These are phyloP conservation scores for Penicillium flavigenum DNA, from an alignment of 495 filamentous ascomycete species.

Conservation along the genomic window DNA sequence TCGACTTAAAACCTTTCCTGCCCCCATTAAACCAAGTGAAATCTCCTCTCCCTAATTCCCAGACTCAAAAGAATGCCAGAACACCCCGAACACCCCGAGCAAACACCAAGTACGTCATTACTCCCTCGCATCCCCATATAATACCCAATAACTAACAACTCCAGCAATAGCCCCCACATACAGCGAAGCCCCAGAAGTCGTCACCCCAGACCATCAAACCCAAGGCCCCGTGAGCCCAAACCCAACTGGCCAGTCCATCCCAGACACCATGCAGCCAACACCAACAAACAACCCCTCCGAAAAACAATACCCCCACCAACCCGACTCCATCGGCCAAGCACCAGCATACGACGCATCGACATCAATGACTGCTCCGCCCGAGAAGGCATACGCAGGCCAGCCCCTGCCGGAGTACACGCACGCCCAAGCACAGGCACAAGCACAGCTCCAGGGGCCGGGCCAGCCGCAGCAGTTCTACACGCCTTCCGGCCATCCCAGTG, in stretches of 20 bases:
- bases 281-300: not conserved
- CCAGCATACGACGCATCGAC: not conserved
- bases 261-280: not conserved
- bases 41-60: not conserved
- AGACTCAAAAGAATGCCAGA: not conserved
- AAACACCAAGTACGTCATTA: not conserved
- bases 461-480: constrained; percentile 18
- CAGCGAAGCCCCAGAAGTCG: constrained; percentile 10
- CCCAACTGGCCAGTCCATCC: not conserved
- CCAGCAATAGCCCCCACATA: constrained; percentile 5
- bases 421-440: not conserved
- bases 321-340: constrained; percentile 6
- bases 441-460: not conserved
- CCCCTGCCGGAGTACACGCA: constrained; percentile 4
- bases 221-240: constrained; percentile 1
- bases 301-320: constrained; percentile 7
- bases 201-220: not conserved
- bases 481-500: constrained; percentile 25
- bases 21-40: not conserved
- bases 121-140: not conserved
- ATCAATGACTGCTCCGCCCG: not conserved
- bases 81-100: not conserved
- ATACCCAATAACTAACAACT: not conserved
- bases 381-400: constrained; percentile 25
- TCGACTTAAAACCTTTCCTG: not conserved